Conservation (phyloP, 73 alveolate species). For the Paraurostyla sp. region DNA sequence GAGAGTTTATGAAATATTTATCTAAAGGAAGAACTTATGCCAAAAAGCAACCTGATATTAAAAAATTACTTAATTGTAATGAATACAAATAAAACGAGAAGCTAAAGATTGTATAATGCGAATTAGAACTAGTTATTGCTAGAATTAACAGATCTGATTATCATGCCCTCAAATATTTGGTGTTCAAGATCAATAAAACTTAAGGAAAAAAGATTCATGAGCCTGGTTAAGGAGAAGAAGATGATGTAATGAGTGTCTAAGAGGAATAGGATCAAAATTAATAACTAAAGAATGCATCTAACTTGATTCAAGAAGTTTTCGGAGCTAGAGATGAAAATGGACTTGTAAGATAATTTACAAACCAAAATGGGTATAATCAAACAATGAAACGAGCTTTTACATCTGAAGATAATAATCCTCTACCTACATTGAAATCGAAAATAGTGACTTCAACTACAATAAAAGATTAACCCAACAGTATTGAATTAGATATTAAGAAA, state of each 20-base stretch:
- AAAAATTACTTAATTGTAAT: neutral
- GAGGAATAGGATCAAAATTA: constrained; percentile 29
- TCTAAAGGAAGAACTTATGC: constrained; percentile 41
- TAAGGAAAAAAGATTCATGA: constrained; percentile 11
- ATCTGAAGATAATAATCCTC: too few species aligned
- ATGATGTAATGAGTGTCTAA: neutral
- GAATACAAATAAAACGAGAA: constrained; percentile 58
- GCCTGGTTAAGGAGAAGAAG: neutral
- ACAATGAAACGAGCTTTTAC: too few species aligned
- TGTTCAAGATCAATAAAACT: constrained; percentile 24
- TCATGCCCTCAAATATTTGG: constrained; percentile 24
- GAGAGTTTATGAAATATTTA: constrained; percentile 46
- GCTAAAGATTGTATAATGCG: constrained; percentile 20
- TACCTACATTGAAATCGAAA: too few species aligned
- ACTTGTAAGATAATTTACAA: neutral
- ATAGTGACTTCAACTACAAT: too few species aligned
- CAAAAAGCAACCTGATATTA: constrained; percentile 34
- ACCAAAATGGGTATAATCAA: neutral
- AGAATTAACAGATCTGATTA: constrained; percentile 1
- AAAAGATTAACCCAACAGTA: too few species aligned
- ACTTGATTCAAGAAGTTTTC: constrained; percentile 33
- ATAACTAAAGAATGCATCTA: neutral
- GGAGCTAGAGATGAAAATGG: constrained; percentile 3
- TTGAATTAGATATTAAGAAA: too few species aligned
- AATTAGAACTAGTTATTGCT: neutral